Base-by-base conservation (phyloP, 2,329 filamentous ascomycete species). In the Cadophora luteo-olivacea region DNA sequence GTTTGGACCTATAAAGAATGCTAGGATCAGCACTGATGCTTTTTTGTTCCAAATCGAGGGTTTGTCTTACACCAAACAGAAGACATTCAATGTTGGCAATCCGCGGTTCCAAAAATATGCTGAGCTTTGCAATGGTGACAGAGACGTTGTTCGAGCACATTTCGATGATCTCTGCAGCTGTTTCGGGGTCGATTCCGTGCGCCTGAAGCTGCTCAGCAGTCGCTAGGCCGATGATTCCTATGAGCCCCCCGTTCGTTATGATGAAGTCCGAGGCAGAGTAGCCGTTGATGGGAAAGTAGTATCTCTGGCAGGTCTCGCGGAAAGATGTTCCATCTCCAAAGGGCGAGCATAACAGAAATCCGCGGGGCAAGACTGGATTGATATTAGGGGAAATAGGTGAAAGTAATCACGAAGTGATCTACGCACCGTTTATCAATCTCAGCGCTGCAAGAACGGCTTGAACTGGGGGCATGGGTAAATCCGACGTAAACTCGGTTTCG, bases 231-330 rank as follows among this genome's bases (percentile, higher is more conserved):
- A 68, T 33, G 45, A 68, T 62, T 7, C 61, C 57, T 8, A 61
- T 38, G n/a, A 68, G 51, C 8, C 66, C 66, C 11, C 61, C 66
- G 48, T 68, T 68, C 3, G 58, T 49, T 11, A 64, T 66, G n/a
- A 69, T 55, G 54, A 69, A 66, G 19, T 69, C 67, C 25, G 67
- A 60, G n/a, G 33, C 48, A 33, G 67, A 66, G 51, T 69, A 69
- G 16, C 67, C 67, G 51, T 65, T 19, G 24, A 66, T 41, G 11
- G 67, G 67, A 48, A 69, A 69, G n/a, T 66, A 69, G 41, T 58
- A 41, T 33, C 45, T 66, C 29, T 66, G 67, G 25, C 67, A 69
- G 48, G 54, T 63, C n/a, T 62, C 29, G 16, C 25, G 51, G 32
- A 66, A 66, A 12, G 25, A 4, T 19, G 32, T n/a, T 3, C 36